Base-by-base conservation (phyloP, 257 asterid genomes). In the Fraxinus quadrangulata region DNA sequence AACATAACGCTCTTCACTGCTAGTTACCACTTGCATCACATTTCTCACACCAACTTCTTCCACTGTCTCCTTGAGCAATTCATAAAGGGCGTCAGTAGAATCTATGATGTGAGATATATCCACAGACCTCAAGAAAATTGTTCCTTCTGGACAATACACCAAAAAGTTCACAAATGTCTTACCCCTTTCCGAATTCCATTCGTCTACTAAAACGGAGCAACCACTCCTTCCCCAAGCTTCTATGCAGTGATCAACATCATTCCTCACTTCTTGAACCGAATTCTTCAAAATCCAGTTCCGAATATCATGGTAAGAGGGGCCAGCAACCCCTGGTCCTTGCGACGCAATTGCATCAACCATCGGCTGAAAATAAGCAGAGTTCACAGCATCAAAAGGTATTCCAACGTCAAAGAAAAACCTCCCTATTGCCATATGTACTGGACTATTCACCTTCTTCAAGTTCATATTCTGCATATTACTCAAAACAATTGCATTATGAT, bases 291-390 rank as follows among this genome's bases (percentile, higher is more conserved):
- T 81, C 88, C 89, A 86, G 86, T 90, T 86, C 81, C 96, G 86
- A 54, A 95, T 92, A 73, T 95, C 98, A 75, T 90, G 96, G 72
- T 86, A 89, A 26, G 97, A 81, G 30, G 99, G 99, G 23, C 90
- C 97, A 39, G 75, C 81, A 54, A 85, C 86, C 56, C 86, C 88
- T 26, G 78, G 63, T 23, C 90, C 94, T 70, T 89, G 91, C 3
- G 93, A 90, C 81, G 97, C 87, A 47, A 95, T 90, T 9, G 91
- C 97, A 56, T 93, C 99, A 67, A 95, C 72, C 99, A 95, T 95
- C 0, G 93, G 98, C 71, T 90, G 93, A 78, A 95, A 95, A 83
- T 89, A 89, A 81, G 90, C 80, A 24, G 98, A 93, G 56, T 89
- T 90, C 24, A 88, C 97, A 71, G 97, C 97, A 63, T 89, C 88